These are phyloP conservation scores for Kazachstania taianensis DNA, from an alignment of 805 yeast species.

Conservation along the genomic window DNA sequence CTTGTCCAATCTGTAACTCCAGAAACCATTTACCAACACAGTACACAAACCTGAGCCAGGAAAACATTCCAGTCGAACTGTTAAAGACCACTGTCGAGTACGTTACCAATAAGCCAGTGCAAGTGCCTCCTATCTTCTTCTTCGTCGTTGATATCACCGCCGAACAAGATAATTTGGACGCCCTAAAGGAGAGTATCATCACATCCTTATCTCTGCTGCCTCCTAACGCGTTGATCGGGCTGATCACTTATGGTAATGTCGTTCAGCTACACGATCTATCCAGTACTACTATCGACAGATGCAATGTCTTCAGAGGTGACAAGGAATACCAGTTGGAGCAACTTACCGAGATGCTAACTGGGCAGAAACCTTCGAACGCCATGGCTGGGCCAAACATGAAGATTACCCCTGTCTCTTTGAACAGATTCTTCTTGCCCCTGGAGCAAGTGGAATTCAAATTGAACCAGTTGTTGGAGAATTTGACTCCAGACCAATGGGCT, in stretches of 20 bases:
- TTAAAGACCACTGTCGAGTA: conserved; percentile 75
- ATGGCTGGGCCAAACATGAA: conserved; percentile 25
- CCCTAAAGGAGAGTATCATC: conserved; percentile 71
- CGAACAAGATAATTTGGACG: conserved; percentile 75
- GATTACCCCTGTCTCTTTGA: conserved; percentile 35
- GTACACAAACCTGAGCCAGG: conserved; percentile 65
- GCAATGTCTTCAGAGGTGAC: conserved; percentile 80
- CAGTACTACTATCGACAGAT: conserved; percentile 55
- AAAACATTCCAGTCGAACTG: conserved; percentile 74
- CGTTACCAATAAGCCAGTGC: conserved; percentile 68
- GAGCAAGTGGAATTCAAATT: conserved; percentile 76
- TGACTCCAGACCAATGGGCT: conserved; percentile 82
- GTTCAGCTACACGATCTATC: conserved; percentile 82
- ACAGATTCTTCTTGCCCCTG: conserved; percentile 64
- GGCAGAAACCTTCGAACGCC: conserved; percentile 37
- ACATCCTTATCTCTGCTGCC: conserved; percentile 73
- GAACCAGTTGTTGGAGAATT: conserved; percentile 65
- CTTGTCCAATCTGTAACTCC: conserved; percentile 70
- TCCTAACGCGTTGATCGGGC: conserved; percentile 79
- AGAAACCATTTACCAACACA: conserved; percentile 78
- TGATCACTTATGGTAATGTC: conserved; percentile 77
- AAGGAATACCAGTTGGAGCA: conserved; percentile 59
- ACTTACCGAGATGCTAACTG: conserved; percentile 52
- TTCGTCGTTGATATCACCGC: conserved; percentile 85
- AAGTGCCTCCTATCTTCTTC: conserved; percentile 74